Base-by-base conservation (phyloP, 2,329 filamentous ascomycete genomes). In the Orbilia quercus region DNA sequence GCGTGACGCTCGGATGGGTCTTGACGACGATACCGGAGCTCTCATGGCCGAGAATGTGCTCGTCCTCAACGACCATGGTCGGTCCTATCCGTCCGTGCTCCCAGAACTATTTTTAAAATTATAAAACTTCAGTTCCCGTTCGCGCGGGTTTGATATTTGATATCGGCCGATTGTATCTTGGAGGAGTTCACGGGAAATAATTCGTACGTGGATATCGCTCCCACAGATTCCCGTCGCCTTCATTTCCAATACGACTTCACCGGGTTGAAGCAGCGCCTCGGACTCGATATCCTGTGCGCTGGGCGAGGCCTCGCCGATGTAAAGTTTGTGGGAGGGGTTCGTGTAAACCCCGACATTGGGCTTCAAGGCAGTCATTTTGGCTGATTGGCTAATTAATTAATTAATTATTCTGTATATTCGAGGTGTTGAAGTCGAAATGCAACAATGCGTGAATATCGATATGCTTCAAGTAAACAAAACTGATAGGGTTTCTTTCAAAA, bases 191-290 rank as follows among this genome's bases (percentile, higher is more conserved):
- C 38, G 6, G 54, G 23, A 18, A 60, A 51, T 47, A 45, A 31
- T 54, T 23, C 70, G 7, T 69, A 74, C 70, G 28, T 50, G 69
- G 47, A 48, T 51, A 36, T 79, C 84, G 79, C 84, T 95, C 87
- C 94, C 94, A 84, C 95, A 98, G 79, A 98, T 98, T 66, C 95
- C 95, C 6, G 94, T 97, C 82, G 91, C 96, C 82, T 94, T 91
- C 81, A 98, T 88, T 63, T 91, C 91, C 23, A 91, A 92, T 53
- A 97, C 92, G 78, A 97, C 83, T 59, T 88, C 82, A 50, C 87
- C 90, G n/a, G 60, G 34, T 42, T 66, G 69, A 11, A 76, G 53
- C 7, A 74, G 34, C 16, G 72, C 57, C 31, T 86, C 86, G 76
- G 85, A 86, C 77, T 88, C 84, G 66, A 96, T 89, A 75, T 88